Evolutionary conservation across 805 yeast genomes (phyloP), one percentile per base, ranked within the genome.

Genomic region (Wickerhamomyces kurtzmanii): DNA sequence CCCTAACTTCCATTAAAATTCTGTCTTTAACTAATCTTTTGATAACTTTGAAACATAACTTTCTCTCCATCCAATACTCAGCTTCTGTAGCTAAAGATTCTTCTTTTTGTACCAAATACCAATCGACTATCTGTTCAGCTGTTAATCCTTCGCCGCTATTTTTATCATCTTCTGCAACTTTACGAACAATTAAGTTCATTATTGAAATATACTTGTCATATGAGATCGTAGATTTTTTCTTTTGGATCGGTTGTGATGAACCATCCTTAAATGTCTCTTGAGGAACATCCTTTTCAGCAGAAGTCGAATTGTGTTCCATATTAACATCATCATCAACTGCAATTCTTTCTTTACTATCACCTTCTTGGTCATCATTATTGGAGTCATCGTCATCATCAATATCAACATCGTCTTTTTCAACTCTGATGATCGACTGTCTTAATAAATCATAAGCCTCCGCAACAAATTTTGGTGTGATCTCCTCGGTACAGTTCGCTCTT

Each of bases 401-500:
- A 34, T 84, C 91, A 22, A 89, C 68, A 50, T 89, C 97, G 42
- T 89, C 97, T 51, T 79, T 80, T 50, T 91, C 96, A 22, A 89
- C 96, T 36, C 91, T 74, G 42, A 91, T 85, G 36, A 89, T 87
- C 21, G 95, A 82, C 55, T 85, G 94, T 50, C 91, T 74, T 43
- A 91, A 63, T 37, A 91, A 60, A 45, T 81, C 89, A 51, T 81
- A 86, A 0, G 98, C 98, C 50, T 91, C 97, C 3, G 87, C 80
- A 24, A 89, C 97, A 51, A 85, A 83, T 20, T 68, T 66, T 6
- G 89, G 83, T 0, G 89, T 75, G 30, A 86, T 78, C 37, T 75
- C 86, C 38, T 83, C 91, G 12, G 87, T 82, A 56, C 97, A 87
- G 54, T 89, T 91, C 16, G 97, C 96, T 40, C 95, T 69, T 1